phyloP scores from a whole-genome alignment of 192 early-diverging fungal genomes.

The Phlyctochytrium arcticum region DNA sequence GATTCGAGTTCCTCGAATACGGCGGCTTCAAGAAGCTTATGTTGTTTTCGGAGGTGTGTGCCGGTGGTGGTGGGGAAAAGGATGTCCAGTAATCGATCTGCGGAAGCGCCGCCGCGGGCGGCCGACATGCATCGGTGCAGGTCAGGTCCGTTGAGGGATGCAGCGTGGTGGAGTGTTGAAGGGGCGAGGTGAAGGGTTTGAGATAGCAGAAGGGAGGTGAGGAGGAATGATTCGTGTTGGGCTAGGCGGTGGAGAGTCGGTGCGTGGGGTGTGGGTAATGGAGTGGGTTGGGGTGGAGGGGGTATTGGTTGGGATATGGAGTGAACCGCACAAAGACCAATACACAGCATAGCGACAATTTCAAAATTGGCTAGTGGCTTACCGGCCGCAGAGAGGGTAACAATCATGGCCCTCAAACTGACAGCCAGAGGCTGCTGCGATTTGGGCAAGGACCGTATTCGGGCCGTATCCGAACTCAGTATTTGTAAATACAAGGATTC shows the following conservation, averaged over 20 bases:
- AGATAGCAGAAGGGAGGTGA: not conserved
- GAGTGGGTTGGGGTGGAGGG: not conserved
- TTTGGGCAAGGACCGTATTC: not conserved
- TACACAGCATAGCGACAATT: constrained; percentile 7
- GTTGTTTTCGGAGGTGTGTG: not conserved
- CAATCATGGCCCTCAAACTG: constrained; percentile 1
- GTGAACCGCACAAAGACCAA: not conserved
- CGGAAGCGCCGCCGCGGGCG: constrained; percentile 18
- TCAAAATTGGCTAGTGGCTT: constrained; percentile 17
- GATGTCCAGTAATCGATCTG: constrained; percentile 4
- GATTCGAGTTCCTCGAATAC: constrained; percentile 1
- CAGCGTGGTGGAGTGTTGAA: constrained; percentile 18
- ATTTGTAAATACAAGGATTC: constrained; percentile 1
- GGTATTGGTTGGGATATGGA: not conserved
- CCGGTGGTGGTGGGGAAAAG: not conserved
- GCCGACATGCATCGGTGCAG: constrained; percentile 23
- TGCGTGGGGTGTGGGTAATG: not conserved
- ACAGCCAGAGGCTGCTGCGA: not conserved
- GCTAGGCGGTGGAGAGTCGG: constrained; percentile 9
- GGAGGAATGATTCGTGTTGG: constrained; percentile 11
- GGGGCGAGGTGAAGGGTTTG: too few relatives aligned
- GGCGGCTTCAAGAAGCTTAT: not conserved
- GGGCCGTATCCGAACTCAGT: not conserved
- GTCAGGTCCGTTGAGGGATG: constrained; percentile 14
- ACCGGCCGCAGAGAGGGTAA: not conserved